Base-by-base conservation (phyloP, 1,284 basidiomycete species). In the Moesziomyces parantarcticus region DNA sequence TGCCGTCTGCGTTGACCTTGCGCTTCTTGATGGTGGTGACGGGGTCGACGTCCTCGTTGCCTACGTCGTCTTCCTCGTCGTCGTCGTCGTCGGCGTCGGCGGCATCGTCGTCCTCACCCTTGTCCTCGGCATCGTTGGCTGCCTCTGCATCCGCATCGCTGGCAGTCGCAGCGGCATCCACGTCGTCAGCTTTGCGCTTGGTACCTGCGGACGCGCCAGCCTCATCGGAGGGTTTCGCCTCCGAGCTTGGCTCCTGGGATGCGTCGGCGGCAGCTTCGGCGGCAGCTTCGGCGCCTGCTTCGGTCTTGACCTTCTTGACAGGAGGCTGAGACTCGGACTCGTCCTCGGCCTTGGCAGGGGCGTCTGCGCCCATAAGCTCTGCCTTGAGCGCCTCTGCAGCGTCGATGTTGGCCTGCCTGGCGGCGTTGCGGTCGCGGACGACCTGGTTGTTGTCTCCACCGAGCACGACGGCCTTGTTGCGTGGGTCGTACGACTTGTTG, bases 301-400 rank as follows among this genome's bases (percentile, higher is more conserved):
- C 66, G 9, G 50, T 68, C 49, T 72, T 66, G 44, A 65, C 60
- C 39, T 67, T 58, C 63, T 61, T 59, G 54, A 41, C 41, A n/a
- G 62, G 45, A 18, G 52, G 54, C 48, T 71, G 41, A 22, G 49
- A 52, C 25, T 44, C 36, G 18, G 47, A 45, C 29, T 50, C 32
- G 43, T 52, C 58, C 34, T 61, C 89, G 54, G 87, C 81, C 55
- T 89, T 85, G 3, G 44, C 45, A 13, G n/a, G 20, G 29, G 29
- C 49, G 13, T 18, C 26, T 29, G 34, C 58, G 40, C 90, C 90
- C 64, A 89, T 89, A 72, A 99, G 85, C 85, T 98, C 92, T 52
- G 94, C 94, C 85, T 93, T 95, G 76, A 99, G 87, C 83, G 91
- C 89, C 82, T 97, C 92, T 59, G 94, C 95, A 45, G 96, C 96